Conservation (phyloP, 306 rosid species). For the Purshia tridentata region DNA sequence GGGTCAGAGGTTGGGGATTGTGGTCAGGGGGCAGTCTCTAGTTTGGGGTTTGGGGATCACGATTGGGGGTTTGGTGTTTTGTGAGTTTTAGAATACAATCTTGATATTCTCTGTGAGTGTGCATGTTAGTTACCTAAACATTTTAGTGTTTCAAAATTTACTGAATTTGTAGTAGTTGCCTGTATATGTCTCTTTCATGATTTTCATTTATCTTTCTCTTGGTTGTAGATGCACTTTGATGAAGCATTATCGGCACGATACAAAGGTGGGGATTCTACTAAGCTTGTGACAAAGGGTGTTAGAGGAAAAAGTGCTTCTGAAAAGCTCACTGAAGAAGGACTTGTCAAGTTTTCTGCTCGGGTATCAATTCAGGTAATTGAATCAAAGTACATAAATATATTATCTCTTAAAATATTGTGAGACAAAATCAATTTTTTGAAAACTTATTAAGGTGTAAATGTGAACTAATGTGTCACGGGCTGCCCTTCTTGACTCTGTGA, state of each 20-base stretch:
- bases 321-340: conserved; percentile 95
- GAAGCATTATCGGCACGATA: conserved; percentile 87
- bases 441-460: not conserved
- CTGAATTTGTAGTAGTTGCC: conserved; percentile 19
- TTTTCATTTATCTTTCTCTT: conserved; percentile 7
- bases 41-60: no score
- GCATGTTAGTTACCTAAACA: not conserved
- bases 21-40: no score
- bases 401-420: not conserved
- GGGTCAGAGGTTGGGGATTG: no score
- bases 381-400: conserved; percentile 12
- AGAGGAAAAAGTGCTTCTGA: conserved; percentile 79
- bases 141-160: not conserved
- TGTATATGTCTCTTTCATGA: not conserved
- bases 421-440: no score
- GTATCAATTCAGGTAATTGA: conserved; percentile 82
- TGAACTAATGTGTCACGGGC: not conserved
- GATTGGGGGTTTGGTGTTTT: no score
- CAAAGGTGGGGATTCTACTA: conserved; percentile 81
- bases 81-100: not conserved
- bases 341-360: conserved; percentile 84
- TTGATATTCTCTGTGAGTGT: not conserved
- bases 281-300: conserved; percentile 71
- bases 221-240: conserved; percentile 86
- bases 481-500: not conserved